These are phyloP conservation scores for Saccharomycopsis fermentans DNA, from an alignment of 805 yeast species.

Conservation along the genomic window DNA sequence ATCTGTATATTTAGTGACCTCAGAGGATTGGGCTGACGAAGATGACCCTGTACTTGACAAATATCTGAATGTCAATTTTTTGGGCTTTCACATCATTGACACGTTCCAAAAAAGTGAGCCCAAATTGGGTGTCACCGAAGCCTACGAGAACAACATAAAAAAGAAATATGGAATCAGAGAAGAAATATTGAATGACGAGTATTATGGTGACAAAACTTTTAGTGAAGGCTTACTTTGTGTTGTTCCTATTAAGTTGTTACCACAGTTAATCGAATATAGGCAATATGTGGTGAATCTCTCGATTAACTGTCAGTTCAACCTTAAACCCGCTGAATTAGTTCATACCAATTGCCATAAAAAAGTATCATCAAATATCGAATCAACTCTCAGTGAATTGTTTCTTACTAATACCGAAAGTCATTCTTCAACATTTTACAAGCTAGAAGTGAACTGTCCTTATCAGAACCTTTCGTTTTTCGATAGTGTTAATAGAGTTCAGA, in stretches of 20 bases:
- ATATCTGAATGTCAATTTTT: not conserved
- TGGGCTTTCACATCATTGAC: not conserved
- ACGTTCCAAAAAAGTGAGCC: not conserved
- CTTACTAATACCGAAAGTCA: not conserved
- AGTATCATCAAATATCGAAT: not conserved
- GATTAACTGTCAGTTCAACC: not conserved
- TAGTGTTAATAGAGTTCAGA: not conserved
- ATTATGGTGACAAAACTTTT: not conserved
- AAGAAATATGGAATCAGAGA: not conserved
- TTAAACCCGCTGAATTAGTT: not conserved
- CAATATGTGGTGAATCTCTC: not conserved
- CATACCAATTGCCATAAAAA: not conserved
- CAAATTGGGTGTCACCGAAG: not conserved
- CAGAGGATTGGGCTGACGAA: not conserved
- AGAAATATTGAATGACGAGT: not conserved
- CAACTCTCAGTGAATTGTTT: not conserved
- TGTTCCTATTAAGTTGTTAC: not conserved
- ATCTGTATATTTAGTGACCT: not conserved
- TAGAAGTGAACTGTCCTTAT: not conserved
- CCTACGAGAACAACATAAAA: not conserved
- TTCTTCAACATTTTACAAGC: not conserved
- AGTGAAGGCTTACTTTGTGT: not conserved
- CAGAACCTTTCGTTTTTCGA: not conserved
- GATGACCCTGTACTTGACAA: not conserved
- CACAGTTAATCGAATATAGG: not conserved